A percentile compares a stretch with the other conserved stretches of the same genome.
Evolutionary conservation across 2,329 filamentous ascomycete species (phyloP).

Genomic region (Talaromyces albobiverticillius): DNA sequence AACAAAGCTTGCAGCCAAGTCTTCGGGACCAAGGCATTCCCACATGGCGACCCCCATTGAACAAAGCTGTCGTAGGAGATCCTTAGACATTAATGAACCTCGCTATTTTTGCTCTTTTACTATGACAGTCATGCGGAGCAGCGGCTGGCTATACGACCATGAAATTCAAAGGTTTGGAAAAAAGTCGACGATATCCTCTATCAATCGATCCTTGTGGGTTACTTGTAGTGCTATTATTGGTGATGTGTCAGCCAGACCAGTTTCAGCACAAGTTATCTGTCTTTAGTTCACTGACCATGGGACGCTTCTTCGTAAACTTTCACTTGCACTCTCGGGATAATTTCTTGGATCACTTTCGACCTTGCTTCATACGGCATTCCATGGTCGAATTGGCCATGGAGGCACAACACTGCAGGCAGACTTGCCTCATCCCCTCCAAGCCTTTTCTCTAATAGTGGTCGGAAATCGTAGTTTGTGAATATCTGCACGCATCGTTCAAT

Average conservation of each 20-base stretch:
- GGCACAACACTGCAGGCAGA: slow-evolving; percentile 16
- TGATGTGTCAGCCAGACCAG: neutral
- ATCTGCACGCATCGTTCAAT: neutral
- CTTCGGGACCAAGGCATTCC: too few relatives aligned
- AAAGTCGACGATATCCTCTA: neutral
- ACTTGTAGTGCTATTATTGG: neutral
- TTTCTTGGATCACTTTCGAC: slow-evolving; percentile 21
- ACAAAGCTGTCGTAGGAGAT: too few relatives aligned
- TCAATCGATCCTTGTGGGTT: neutral
- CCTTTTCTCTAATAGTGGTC: neutral
- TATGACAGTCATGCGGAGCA: too few relatives aligned
- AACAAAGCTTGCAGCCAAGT: too few relatives aligned
- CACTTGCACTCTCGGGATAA: slow-evolving; percentile 22
- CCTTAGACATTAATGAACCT: too few relatives aligned
- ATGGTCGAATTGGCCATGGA: slow-evolving; percentile 27
- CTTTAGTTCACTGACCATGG: slow-evolving; percentile 20
- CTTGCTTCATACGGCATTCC: slow-evolving; percentile 25
- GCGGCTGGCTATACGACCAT: too few relatives aligned
- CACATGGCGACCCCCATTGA: too few relatives aligned
- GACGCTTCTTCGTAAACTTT: slow-evolving; percentile 27
- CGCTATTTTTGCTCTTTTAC: too few relatives aligned
- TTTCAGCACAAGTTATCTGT: neutral
- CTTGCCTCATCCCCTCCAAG: neutral
- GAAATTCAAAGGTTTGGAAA: neutral
- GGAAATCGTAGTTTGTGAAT: neutral